Evolutionary conservation across 208 protist genomes (phyloP), one percentile per base, ranked within the genome.

Genomic region (Trypanosomatidae sp.): DNA sequence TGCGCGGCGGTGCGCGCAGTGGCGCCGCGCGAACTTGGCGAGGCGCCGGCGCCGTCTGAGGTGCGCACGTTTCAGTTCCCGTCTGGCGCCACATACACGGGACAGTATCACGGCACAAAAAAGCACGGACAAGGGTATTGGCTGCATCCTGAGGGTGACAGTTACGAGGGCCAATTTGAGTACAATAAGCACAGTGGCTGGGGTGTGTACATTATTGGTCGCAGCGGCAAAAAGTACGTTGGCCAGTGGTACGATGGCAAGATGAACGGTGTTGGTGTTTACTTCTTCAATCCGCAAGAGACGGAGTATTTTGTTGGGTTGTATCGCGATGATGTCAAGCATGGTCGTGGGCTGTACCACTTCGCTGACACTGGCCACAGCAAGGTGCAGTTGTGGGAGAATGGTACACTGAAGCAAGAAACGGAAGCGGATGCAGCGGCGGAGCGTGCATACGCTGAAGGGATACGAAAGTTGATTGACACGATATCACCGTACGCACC

Each of bases 121-220:
- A 93, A 93, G 58, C 79, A 93, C 48, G 84, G 84, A 33, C 54
- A 70, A 23, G 84, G 84, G 16, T 80, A 83, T 43, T 93, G 84
- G 80, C 50, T 77, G 35, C 84, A 93, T 61, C 84, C 84, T 7
- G 76, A 87, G 49, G 84, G 84, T 19, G 84, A 93, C 48, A 85
- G 65, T 61, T 93, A 89, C 64, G 77, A 90, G 49, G 84, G 84
- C 19, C 70, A 86, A 62, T 93, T 85, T 56, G 68, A 85, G 32
- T 64, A 65, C 53, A 93, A 93, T 53, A 74, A 79, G 47, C 84
- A 93, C 70, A 66, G 65, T 35, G 84, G 84, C n/a, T 93, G 84
- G 84, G 84, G 84, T 6, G 80, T 93, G 13, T 93, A 93, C 53
- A 70, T 77, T 28, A 85, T 85, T 52, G 84, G 84, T 4, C 62